Conservation (phyloP, 2,329 filamentous ascomycete genomes). For the Aspergillus viridinutans region DNA sequence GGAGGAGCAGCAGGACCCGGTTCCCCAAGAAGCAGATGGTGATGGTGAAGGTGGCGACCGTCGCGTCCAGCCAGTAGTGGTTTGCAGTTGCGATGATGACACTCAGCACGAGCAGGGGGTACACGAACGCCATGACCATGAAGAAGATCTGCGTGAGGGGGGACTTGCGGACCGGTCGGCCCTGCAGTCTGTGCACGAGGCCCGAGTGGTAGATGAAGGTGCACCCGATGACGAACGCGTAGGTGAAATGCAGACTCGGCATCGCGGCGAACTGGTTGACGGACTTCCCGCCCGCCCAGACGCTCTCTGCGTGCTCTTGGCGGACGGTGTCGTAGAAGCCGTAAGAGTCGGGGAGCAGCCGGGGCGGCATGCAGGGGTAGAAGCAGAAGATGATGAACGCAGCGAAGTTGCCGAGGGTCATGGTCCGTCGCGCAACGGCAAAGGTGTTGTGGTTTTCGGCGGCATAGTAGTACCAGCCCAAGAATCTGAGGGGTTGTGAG, state of each 20-base stretch:
- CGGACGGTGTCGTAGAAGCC: conserved; percentile 62
- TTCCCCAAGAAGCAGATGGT: conserved; percentile 48
- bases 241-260: conserved; percentile 56
- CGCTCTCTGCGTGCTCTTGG: conserved; percentile 49
- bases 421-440: conserved; percentile 54
- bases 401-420: conserved; percentile 59
- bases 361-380: conserved; percentile 62
- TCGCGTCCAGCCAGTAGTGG: conserved; percentile 55
- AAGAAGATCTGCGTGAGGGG: conserved; percentile 43
- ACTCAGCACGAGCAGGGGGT: conserved; percentile 47
- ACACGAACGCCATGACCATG: conserved; percentile 44
- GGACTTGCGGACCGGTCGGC: conserved; percentile 40
- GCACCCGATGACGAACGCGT: conserved; percentile 53
- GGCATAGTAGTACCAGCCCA: conserved; percentile 42
- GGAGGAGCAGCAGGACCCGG: conserved; percentile 47
- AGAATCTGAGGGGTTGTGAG: conserved; percentile 23
- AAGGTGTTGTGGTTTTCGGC: conserved; percentile 48
- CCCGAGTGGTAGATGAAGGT: conserved; percentile 53
- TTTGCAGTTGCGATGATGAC: conserved; percentile 57
- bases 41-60: conserved; percentile 48
- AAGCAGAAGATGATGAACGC: conserved; percentile 60
- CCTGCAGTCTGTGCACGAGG: conserved; percentile 43
- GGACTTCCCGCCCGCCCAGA: conserved; percentile 54
- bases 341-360: conserved; percentile 56
- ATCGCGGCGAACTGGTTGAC: conserved; percentile 58